Conservation (phyloP, 139 green algal genomes). For the Pseudopediastrum boryanum region DNA sequence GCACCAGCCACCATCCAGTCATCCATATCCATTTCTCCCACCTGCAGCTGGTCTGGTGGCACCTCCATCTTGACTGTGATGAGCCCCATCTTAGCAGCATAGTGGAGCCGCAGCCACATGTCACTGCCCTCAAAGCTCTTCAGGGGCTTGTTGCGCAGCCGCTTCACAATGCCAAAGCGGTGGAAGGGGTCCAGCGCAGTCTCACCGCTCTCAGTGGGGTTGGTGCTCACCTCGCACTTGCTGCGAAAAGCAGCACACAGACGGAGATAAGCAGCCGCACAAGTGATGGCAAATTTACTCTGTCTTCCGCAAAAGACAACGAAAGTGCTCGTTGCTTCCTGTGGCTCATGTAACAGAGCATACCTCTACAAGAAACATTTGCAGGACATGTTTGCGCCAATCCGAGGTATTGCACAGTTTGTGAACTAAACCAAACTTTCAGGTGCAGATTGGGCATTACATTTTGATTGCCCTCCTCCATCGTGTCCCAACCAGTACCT, state of each 20-base stretch:
- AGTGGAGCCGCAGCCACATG: conserved; percentile 17
- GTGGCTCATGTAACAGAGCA: no score
- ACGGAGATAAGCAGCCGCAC: not conserved
- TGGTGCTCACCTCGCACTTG: conserved; percentile 62
- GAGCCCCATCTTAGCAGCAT: conserved; percentile 17
- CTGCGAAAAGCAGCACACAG: no score
- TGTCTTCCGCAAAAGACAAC: no score
- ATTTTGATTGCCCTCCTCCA: no score
- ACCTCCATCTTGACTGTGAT: not conserved
- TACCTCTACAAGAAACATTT: no score
- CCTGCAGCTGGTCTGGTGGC: conserved; percentile 5
- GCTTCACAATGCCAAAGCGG: conserved; percentile 67
- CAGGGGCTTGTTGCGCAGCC: conserved; percentile 78
- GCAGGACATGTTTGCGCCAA: no score
- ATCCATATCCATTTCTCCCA: not conserved
- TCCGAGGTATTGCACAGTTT: no score
- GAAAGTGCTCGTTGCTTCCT: no score
- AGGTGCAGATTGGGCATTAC: no score
- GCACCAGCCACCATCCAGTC: not conserved
- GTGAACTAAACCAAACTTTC: no score
- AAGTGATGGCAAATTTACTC: no score
- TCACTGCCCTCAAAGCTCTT: conserved; percentile 21
- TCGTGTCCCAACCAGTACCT: no score
- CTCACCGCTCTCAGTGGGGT: conserved; percentile 65
- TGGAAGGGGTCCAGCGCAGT: conserved; percentile 78